These are phyloP conservation scores for Lachnellula cervina DNA, from an alignment of 2,329 filamentous ascomycete species.

Conservation along the genomic window DNA sequence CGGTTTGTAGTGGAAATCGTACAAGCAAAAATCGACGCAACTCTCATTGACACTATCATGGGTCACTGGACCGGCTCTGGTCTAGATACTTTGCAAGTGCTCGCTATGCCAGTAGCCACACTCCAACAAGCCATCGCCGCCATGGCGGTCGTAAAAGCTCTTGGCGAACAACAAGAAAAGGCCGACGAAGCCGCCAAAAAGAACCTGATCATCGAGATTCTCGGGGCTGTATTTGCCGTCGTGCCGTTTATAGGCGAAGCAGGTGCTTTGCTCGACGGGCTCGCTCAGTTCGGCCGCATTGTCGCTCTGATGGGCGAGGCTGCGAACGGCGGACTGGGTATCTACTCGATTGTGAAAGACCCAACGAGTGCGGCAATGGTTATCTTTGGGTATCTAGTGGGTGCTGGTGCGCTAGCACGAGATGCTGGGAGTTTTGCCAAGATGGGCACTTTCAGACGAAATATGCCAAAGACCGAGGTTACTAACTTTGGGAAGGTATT, in stretches of 20 bases:
- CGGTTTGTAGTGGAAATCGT: not conserved
- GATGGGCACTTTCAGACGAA: not conserved
- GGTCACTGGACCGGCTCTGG: conserved; percentile 1
- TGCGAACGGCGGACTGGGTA: conserved; percentile 9
- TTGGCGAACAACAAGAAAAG: conserved; percentile 18
- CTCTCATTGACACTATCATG: conserved; percentile 1
- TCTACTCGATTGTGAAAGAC: conserved; percentile 23
- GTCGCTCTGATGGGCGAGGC: conserved; percentile 26
- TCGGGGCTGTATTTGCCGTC: conserved; percentile 45
- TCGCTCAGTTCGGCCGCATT: not conserved
- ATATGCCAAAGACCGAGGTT: not conserved
- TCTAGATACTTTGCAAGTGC: conserved; percentile 6
- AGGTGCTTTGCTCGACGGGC: conserved; percentile 29
- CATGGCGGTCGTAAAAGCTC: conserved; percentile 28
- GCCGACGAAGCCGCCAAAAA: conserved; percentile 15
- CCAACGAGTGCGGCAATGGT: conserved; percentile 27
- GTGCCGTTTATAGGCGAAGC: conserved; percentile 46
- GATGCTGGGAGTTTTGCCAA: not conserved
- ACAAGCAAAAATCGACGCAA: not conserved
- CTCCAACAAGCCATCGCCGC: conserved; percentile 24
- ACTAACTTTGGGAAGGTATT: not conserved
- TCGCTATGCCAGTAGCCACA: conserved; percentile 25
- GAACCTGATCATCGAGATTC: conserved; percentile 27
- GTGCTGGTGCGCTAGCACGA: not conserved
- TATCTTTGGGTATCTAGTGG: conserved; percentile 11